Evolutionary conservation across 164 flowering plant species (phyloP), one percentile per base, ranked within the genome.

Genomic region (Brasenia schreberi): DNA sequence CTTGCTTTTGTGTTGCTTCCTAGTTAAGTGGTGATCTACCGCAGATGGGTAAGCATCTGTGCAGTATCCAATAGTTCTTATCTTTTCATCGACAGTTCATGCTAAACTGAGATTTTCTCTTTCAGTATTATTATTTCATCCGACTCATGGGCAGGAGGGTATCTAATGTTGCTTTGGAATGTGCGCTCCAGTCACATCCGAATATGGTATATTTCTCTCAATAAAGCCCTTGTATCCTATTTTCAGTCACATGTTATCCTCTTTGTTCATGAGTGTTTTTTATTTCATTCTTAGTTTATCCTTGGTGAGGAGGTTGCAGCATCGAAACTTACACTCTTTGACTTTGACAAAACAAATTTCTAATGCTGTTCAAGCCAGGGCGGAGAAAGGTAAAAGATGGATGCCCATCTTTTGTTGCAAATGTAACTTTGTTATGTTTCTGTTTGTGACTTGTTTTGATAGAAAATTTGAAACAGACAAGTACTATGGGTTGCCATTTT

Each of bases 251-350:
- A 11, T 61, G 10, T 49, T 49, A 9, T 14, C 56, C 16, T 14
- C 16, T 49, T 9, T 9, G 10, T 14, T 49, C 56, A 49, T 49
- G 18, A 61, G 18, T 61, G 33, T 61, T 61, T 61, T 68, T 65
- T 68, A 52, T 1, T 33, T 33, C 39, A 33, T 33, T 33, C 39
- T 33, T 74, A 94, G 99, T 96, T 91, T 53, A 83, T 94, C 76
- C 96, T 94, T 75, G 99, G 90, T 63, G 99, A 94, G 82, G 99
- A 94, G 81, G 97, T 94, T 33, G 96, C 97, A 68, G 83, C 96
- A 23, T 88, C 89, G 60, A 94, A 94, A 82, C 97, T 94, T 62
- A 94, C 99, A 42, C 89, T 94, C 74, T 94, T 89, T 79, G 99
- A 94, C 75, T 19, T 19, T 94, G 60, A 89, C 97, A 63, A 85